A percentile compares a stretch with the other conserved stretches of the same genome.
Evolutionary conservation across 768 basidiomycete genomes (phyloP).

Genomic region (Xerocomus spinulosus): DNA sequence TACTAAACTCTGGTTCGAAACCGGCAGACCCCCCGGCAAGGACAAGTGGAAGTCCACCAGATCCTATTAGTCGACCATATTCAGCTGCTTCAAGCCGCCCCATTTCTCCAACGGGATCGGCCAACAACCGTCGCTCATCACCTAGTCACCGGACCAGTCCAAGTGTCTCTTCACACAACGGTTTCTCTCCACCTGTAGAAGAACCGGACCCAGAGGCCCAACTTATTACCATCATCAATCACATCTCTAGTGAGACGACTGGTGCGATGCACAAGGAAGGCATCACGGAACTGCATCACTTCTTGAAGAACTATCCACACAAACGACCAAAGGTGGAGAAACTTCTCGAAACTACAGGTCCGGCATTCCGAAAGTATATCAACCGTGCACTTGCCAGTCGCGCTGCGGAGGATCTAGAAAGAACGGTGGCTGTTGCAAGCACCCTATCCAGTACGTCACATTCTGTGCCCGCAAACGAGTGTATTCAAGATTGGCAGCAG

Average conservation of each 20-base stretch:
- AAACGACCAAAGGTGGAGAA: conserved; percentile 81
- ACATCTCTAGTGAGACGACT: conserved; percentile 85
- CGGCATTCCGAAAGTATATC: conserved; percentile 89
- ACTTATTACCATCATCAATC: conserved; percentile 74
- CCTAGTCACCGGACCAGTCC: conserved; percentile 66
- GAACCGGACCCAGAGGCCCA: conserved; percentile 88
- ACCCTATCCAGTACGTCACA: conserved; percentile 67
- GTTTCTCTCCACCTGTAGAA: conserved; percentile 51
- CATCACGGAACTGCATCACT: conserved; percentile 91
- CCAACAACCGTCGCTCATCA: conserved; percentile 48
- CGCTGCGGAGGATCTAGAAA: conserved; percentile 82
- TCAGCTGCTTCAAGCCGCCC: conserved; percentile 67
- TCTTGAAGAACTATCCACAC: conserved; percentile 86
- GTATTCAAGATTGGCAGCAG: conserved; percentile 33
- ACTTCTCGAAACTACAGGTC: conserved; percentile 82
- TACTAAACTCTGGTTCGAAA: conserved; percentile 66
- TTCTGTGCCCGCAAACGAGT: not conserved
- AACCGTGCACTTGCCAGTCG: conserved; percentile 81
- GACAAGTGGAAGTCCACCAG: conserved; percentile 26
- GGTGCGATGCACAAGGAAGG: conserved; percentile 90
- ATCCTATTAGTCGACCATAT: conserved; percentile 42
- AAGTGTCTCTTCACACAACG: conserved; percentile 59
- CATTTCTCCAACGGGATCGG: conserved; percentile 64
- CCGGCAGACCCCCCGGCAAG: conserved; percentile 33
- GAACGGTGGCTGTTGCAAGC: conserved; percentile 76